These are phyloP conservation scores for Rhizophora apiculata DNA, from an alignment of 345 rosid genomes.

Conservation along the genomic window DNA sequence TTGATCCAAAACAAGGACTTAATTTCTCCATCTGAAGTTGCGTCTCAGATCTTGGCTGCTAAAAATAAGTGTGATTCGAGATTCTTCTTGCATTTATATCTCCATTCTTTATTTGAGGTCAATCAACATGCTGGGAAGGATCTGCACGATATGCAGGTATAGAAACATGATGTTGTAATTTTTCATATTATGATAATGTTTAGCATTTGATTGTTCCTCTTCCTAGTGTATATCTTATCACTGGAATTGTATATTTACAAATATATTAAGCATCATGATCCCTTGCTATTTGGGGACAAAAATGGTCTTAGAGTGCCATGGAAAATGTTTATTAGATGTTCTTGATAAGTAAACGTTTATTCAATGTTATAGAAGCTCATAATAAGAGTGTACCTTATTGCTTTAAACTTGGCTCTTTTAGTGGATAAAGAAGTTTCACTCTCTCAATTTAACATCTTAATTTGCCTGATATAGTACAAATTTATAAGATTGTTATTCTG, in stretches of 20 bases:
- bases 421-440: not conserved
- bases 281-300: not conserved
- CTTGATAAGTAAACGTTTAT: too few species aligned
- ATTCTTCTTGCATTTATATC: conserved; percentile 75
- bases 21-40: conserved; percentile 85
- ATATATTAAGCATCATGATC: not conserved
- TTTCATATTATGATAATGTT: not conserved
- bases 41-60: conserved; percentile 55
- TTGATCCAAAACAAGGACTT: conserved; percentile 81
- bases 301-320: not conserved
- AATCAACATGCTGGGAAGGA: conserved; percentile 81
- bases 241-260: not conserved
- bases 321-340: not conserved
- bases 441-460: not conserved
- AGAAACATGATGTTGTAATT: not conserved
- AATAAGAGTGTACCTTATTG: not conserved
- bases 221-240: not conserved
- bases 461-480: not conserved
- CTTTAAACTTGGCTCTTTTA: not conserved
- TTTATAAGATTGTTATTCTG: not conserved
- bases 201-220: not conserved
- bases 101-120: conserved; percentile 79
- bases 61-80: conserved; percentile 70
- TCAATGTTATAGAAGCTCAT: not conserved
- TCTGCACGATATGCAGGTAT: conserved; percentile 96